These are phyloP conservation scores for Dictyostelium intermedium DNA, from an alignment of 78 protist genomes.

Conservation along the genomic window DNA sequence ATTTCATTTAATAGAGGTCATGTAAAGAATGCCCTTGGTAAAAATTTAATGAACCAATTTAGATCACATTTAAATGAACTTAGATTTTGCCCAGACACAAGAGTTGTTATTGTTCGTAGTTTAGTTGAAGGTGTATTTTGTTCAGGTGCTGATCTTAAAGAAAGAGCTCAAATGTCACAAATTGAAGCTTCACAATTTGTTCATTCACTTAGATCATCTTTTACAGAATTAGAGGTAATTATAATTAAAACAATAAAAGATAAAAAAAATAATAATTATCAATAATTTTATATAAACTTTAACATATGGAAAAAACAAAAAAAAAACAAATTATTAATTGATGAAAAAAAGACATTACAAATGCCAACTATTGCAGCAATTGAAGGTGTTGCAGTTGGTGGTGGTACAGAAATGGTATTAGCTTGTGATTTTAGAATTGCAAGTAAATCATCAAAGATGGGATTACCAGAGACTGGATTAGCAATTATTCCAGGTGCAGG, in stretches of 20 bases:
- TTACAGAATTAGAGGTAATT: conserved; percentile 81
- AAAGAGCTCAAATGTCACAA: conserved; percentile 89
- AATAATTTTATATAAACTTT: no score
- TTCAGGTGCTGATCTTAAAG: conserved; percentile 97
- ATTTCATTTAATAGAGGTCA: conserved; percentile 76
- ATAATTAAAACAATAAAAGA: not conserved
- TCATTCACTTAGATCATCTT: conserved; percentile 70
- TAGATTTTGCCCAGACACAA: conserved; percentile 30
- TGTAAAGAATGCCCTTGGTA: conserved; percentile 82
- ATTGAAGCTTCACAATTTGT: conserved; percentile 89
- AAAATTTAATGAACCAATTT: conserved; percentile 39
- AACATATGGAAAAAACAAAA: not conserved
- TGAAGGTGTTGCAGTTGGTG: conserved; percentile 95
- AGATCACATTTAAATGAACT: conserved; percentile 10
- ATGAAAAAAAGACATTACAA: conserved; percentile 44
- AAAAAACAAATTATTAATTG: no score
- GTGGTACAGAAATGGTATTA: conserved; percentile 95
- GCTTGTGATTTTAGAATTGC: conserved; percentile 92
- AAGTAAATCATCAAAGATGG: conserved; percentile 73
- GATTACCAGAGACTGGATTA: conserved; percentile 91
- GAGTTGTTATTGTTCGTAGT: conserved; percentile 66
- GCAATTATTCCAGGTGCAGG: conserved; percentile 97
- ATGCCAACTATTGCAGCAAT: conserved; percentile 90
- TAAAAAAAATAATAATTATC: no score
- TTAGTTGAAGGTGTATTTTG: conserved; percentile 86